Base-by-base conservation (phyloP, 148 eudicot species). In the Camellia granthamiana region DNA sequence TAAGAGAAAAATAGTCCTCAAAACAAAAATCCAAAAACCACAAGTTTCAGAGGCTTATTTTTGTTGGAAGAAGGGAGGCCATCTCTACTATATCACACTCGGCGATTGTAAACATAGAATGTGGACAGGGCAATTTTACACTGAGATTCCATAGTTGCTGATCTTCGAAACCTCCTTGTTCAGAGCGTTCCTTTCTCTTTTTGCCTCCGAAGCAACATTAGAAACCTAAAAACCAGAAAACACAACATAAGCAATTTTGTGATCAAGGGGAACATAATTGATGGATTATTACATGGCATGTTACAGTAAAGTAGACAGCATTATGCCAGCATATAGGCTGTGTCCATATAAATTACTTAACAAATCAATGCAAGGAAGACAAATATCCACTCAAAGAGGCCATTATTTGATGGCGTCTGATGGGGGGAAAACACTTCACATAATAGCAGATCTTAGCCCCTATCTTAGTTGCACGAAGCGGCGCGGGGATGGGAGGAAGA, bases 91-190 rank as follows among this genome's bases (percentile, higher is more conserved):
- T 52, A 61, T 52, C 77, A 67, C 21, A 76, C 75, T 43, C 43
- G 16, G 3, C 3, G 23, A 52, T 30, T 19, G 18, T 52, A 3
- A 59, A 14, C 30, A 77, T 54, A 41, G 19, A 49, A 72, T 38
- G 74, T 38, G 65, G 30, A 41, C n/a, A 46, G 56, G 61, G 69
- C 44, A 76, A 76, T 71, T 51, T 94, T 88, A 94, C 76, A 94
- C 85, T 38, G 98, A 91, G 74, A 92, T 94, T 38, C 98, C 97
- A 61, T 91, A 89, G 75, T 94, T 92, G 85, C 88, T 92, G 72
- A 94, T 94, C 89, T 94, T 94, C 42, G 88, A 80, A 46, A 94
- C 97, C 84, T 94, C 93, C 90, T 90, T 92, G 75, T 88, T 75
- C 76, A 94, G 90, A 68, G 78, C 89, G 55, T 76, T 87, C 77